Base-by-base conservation (phyloP, 768 basidiomycete genomes). In the Leccinum imitatum region DNA sequence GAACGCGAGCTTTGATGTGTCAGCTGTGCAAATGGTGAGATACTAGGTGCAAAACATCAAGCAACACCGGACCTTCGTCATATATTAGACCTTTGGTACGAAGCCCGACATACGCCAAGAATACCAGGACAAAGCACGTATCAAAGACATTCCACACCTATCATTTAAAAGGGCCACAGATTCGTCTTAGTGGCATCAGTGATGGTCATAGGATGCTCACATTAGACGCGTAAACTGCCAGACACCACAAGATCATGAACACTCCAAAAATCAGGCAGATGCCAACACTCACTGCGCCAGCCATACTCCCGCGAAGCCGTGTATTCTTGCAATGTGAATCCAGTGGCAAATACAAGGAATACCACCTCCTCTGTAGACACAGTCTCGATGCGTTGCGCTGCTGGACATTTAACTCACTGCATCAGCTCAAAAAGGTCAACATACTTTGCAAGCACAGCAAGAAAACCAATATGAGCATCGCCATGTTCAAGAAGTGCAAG, bases 91-190 rank as follows among this genome's bases (percentile, higher is more conserved):
- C 93, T 63, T 82, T 81, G 53, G 85, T 74, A 47, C 93, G 83
- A 59, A 93, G 74, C 7, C 72, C 79, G 3, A 89, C 69, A 70
- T 91, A 96, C 7, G 78, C 78, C 25, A 90, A 66, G 71, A 90
- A 93, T 52, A 93, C 78, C 25, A 84, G 59, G 61, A 86, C 80
- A 70, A 92, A 92, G 0, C 83, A 80, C 23, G 89, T 86, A 73
- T 92, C 94, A 65, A 95, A 93, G 6, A 85, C 87, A 69, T 94
- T 95, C 94, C 94, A 96, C 63, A 95, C 85, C 91, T 95, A 65
- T 19, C 53, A 46, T 27, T 17, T 10, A 53, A 55, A 27, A 35
- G 50, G 50, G 54, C 56, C 57, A 39, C 54, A 51, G 57, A 41
- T 52, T 37, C 3, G 5, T 19, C 44, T 11, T 6, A 44, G 44